phyloP scores from a whole-genome alignment of 1,139 yeast genomes.

The Yueomyces sp. region DNA sequence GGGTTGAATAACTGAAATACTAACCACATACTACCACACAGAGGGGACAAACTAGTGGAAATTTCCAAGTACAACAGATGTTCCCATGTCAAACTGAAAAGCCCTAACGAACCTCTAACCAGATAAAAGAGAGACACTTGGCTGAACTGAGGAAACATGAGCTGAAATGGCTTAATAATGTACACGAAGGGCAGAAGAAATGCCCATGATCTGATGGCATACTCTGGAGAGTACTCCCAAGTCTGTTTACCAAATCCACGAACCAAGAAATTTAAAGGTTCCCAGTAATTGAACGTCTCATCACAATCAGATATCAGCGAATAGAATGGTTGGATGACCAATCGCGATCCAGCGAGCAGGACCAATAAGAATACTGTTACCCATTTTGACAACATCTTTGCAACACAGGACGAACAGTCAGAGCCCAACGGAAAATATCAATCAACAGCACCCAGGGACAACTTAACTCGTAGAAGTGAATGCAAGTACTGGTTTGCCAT shows the following conservation, averaged over 20 bases:
- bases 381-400: neutral
- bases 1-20: conserved; percentile 23
- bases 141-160: conserved; percentile 5
- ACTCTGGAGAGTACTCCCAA: conserved; percentile 92
- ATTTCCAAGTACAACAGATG: conserved; percentile 16
- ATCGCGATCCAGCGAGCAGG: conserved; percentile 11
- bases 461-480: too few species aligned
- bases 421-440: neutral
- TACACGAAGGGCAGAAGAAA: conserved; percentile 46
- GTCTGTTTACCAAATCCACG: conserved; percentile 87
- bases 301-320: conserved; percentile 66
- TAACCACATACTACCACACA: conserved; percentile 31
- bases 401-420: neutral
- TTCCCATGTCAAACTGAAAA: conserved; percentile 30
- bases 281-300: conserved; percentile 86
- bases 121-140: conserved; percentile 31
- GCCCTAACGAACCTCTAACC: conserved; percentile 43
- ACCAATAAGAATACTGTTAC: conserved; percentile 4
- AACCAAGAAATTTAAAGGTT: conserved; percentile 67
- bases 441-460: too few species aligned
- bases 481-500: too few species aligned
- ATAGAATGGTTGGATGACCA: conserved; percentile 19
- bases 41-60: conserved; percentile 10
- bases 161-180: conserved; percentile 29
- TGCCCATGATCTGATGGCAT: conserved; percentile 78